phyloP scores from a whole-genome alignment of 805 yeast genomes.

The Metschnikowia peoriensis region DNA sequence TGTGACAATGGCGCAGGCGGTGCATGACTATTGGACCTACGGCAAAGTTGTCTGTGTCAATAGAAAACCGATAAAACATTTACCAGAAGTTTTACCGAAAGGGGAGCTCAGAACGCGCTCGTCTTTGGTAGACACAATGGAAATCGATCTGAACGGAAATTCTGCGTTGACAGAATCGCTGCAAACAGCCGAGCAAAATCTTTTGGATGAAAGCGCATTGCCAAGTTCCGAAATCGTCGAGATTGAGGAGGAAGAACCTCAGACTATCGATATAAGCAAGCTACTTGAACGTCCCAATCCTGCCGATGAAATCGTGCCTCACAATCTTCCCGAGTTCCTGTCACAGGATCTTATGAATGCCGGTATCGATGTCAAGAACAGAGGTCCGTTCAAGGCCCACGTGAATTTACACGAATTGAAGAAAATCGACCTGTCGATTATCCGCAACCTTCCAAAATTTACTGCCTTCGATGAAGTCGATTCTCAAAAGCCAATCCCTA shows the following conservation, averaged over 20 bases:
- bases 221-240: neutral
- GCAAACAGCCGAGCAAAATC: neutral
- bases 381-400: constrained; percentile 46
- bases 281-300: constrained; percentile 28
- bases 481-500: constrained; percentile 2
- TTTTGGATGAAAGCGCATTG: neutral
- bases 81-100: constrained; percentile 4
- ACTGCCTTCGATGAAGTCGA: constrained; percentile 44
- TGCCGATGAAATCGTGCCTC: constrained; percentile 27
- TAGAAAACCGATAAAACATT: constrained; percentile 41
- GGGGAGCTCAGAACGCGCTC: neutral
- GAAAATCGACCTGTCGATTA: constrained; percentile 46
- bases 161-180: neutral
- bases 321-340: constrained; percentile 27
- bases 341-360: constrained; percentile 29
- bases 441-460: constrained; percentile 48
- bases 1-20: constrained; percentile 65
- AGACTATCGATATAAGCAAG: constrained; percentile 38
- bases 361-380: neutral
- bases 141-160: neutral
- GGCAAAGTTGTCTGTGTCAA: constrained; percentile 68
- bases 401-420: constrained; percentile 42
- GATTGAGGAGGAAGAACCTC: constrained; percentile 3
- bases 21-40: constrained; percentile 72
- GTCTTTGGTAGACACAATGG: neutral